A percentile compares a stretch with the other conserved stretches of the same genome.
These are phyloP conservation scores for Tylopilus intermedius DNA, from an alignment of 768 basidiomycete species.

Conservation along the genomic window DNA sequence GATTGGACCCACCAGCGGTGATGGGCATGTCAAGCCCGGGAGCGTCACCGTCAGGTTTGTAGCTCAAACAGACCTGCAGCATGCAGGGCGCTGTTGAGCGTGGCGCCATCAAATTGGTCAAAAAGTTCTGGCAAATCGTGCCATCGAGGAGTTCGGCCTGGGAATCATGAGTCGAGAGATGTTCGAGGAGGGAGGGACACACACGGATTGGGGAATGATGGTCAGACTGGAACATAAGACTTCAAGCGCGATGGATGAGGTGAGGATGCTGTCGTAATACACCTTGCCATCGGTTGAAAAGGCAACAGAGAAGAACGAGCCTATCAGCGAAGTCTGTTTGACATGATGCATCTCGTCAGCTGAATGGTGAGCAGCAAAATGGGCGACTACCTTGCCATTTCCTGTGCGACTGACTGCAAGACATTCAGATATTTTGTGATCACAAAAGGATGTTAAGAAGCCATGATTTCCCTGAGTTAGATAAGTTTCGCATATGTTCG, in stretches of 20 bases:
- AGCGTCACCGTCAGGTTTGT: not conserved
- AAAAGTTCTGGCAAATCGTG: slow-evolving; percentile 46
- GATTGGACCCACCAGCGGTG: slow-evolving; percentile 35
- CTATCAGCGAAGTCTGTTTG: not conserved
- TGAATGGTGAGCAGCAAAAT: not conserved
- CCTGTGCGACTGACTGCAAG: not conserved
- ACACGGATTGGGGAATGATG: slow-evolving; percentile 44
- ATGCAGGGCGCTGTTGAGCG: too few relatives aligned
- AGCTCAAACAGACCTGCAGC: too few relatives aligned
- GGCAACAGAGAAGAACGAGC: not conserved
- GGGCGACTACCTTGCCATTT: not conserved
- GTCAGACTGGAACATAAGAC: slow-evolving; percentile 33
- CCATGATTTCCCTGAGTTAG: not conserved
- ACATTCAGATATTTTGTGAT: not conserved
- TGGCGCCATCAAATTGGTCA: slow-evolving; percentile 41
- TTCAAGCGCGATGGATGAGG: not conserved
- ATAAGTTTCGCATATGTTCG: not conserved
- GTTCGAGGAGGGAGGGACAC: not conserved
- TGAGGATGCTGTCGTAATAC: not conserved
- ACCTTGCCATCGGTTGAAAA: not conserved
- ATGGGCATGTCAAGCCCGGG: slow-evolving; percentile 43
- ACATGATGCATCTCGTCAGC: not conserved
- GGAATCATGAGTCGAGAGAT: not conserved
- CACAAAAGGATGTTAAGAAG: not conserved
- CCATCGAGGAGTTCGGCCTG: slow-evolving; percentile 40